phyloP scores from a whole-genome alignment of 2,329 filamentous ascomycete species.

The Parasarocladium wereldwijsianum region DNA sequence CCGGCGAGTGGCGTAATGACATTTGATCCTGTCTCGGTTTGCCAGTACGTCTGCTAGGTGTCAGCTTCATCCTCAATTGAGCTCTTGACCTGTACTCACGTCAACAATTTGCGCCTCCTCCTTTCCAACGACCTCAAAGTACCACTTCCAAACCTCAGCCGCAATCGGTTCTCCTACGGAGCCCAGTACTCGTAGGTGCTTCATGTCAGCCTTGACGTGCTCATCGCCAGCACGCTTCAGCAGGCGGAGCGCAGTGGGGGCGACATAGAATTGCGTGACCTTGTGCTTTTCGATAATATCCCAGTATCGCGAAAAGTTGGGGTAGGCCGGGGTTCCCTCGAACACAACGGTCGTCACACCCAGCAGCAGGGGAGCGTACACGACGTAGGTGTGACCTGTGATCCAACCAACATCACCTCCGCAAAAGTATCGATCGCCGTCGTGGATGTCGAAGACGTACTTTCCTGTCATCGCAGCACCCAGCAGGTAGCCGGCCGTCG shows the following conservation, averaged over 20 bases:
- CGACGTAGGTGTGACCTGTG: constrained; percentile 95
- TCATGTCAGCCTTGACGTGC: constrained; percentile 81
- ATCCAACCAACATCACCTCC: constrained; percentile 99
- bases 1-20: constrained; percentile 89
- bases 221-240: constrained; percentile 92
- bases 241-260: constrained; percentile 81
- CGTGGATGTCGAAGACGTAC: constrained; percentile 97
- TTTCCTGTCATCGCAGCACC: constrained; percentile 90
- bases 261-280: constrained; percentile 96
- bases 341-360: constrained; percentile 94
- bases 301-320: constrained; percentile 97
- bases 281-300: constrained; percentile 92
- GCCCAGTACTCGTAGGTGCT: constrained; percentile 75
- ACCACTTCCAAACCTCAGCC: constrained; percentile 99
- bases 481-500: constrained; percentile 86
- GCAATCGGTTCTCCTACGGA: constrained; percentile 97
- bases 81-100: constrained; percentile 40
- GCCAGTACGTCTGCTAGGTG: constrained; percentile 79
- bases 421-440: constrained; percentile 88
- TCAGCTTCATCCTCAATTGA: constrained; percentile 5
- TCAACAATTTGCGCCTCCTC: constrained; percentile 88
- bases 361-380: constrained; percentile 86
- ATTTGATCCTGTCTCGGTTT: constrained; percentile 95
- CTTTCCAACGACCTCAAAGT: constrained; percentile 88
- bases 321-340: constrained; percentile 93